Percentiles rank a stretch among this genome's conserved stretches.
Conservation (phyloP, 2,329 filamentous ascomycete species). For the Coniella lustricola region DNA sequence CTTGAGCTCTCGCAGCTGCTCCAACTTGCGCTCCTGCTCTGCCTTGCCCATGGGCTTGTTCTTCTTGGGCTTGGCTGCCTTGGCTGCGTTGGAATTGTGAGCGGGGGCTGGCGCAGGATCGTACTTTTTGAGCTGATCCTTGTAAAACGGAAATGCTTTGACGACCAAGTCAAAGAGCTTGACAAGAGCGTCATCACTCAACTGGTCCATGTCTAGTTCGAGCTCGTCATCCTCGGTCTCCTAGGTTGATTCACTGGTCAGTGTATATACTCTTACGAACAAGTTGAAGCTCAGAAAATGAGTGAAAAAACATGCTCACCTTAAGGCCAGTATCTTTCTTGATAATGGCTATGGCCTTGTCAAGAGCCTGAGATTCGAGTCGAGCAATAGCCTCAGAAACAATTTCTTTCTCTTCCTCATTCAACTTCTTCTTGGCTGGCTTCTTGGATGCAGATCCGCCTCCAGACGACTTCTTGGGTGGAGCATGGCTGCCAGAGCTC, state of each 20-base stretch:
- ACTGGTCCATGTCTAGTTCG: slow-evolving; percentile 52
- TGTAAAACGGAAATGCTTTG: slow-evolving; percentile 31
- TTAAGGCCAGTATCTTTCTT: slow-evolving; percentile 73
- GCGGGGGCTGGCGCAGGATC: slow-evolving; percentile 21
- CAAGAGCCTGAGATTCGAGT: slow-evolving; percentile 70
- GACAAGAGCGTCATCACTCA: slow-evolving; percentile 47
- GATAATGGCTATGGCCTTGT: slow-evolving; percentile 80
- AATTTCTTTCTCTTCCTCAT: slow-evolving; percentile 79
- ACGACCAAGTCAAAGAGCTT: slow-evolving; percentile 43
- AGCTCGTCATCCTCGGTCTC: slow-evolving; percentile 54
- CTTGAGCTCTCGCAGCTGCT: slow-evolving; percentile 54
- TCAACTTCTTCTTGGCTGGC: slow-evolving; percentile 53
- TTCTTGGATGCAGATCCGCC: slow-evolving; percentile 22
- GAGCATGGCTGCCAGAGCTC: slow-evolving; percentile 25
- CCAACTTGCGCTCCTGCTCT: slow-evolving; percentile 63
- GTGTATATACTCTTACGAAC: slow-evolving; percentile 19
- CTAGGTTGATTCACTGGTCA: slow-evolving; percentile 26
- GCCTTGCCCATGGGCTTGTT: slow-evolving; percentile 71
- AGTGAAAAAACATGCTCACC: slow-evolving; percentile 38
- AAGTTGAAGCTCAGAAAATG: background rate
- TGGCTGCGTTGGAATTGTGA: slow-evolving; percentile 13
- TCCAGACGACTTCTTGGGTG: slow-evolving; percentile 30
- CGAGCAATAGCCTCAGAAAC: slow-evolving; percentile 81
- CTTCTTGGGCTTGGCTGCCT: slow-evolving; percentile 54
- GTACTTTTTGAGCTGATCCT: slow-evolving; percentile 26